Evolutionary conservation across 2,329 filamentous ascomycete genomes (phyloP).

Genomic region (Colletotrichum musicola): DNA sequence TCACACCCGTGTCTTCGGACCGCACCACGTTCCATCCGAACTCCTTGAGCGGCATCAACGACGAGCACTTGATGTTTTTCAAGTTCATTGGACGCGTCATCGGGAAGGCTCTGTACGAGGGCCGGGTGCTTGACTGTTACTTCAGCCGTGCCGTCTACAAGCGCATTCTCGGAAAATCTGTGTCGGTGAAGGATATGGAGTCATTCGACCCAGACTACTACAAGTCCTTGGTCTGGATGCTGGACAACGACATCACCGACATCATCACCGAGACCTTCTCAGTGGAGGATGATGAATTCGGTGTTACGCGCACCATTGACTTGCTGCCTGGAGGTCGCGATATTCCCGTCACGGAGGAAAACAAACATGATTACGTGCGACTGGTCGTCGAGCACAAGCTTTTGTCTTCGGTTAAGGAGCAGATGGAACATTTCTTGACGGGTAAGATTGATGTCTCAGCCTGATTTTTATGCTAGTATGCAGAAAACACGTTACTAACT

Average conservation of each 20-base stretch:
- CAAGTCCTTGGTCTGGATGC: constrained; percentile 98
- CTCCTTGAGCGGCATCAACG: constrained; percentile 91
- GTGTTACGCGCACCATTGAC: constrained; percentile 88
- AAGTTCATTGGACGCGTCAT: constrained; percentile 99
- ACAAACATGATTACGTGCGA: constrained; percentile 98
- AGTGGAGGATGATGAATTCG: constrained; percentile 93
- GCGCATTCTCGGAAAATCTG: constrained; percentile 92
- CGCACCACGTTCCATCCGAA: constrained; percentile 99
- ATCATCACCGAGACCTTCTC: constrained; percentile 98
- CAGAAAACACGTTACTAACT: constrained; percentile 45
- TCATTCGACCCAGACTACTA: constrained; percentile 98
- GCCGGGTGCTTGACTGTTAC: constrained; percentile 95
- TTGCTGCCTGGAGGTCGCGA: constrained; percentile 89
- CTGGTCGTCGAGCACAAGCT: constrained; percentile 95
- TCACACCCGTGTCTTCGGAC: constrained; percentile 96
- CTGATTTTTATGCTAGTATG: background rate
- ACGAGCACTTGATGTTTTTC: constrained; percentile 97
- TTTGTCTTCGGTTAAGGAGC: constrained; percentile 90
- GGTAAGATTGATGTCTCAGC: constrained; percentile 61
- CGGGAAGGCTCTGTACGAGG: constrained; percentile 97
- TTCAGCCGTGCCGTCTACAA: constrained; percentile 99
- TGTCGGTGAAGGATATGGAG: constrained; percentile 99
- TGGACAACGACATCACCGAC: constrained; percentile 98
- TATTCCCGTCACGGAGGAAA: constrained; percentile 94
- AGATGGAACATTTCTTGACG: constrained; percentile 92